phyloP scores from a whole-genome alignment of 1,139 yeast genomes.

The Geotrichum bryndzae region DNA sequence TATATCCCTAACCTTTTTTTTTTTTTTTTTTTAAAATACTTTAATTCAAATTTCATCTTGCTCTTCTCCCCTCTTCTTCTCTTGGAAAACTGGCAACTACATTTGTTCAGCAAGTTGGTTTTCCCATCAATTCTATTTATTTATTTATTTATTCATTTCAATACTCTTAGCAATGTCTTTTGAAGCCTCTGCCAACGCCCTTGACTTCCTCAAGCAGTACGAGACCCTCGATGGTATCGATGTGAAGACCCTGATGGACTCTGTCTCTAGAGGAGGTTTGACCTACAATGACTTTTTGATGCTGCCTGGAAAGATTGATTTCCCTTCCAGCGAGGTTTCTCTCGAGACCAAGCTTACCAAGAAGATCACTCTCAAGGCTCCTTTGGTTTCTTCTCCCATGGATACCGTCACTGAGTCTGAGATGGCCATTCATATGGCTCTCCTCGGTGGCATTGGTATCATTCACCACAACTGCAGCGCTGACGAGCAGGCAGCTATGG shows the following conservation, averaged over 20 bases:
- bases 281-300: constrained; percentile 95
- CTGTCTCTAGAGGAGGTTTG: constrained; percentile 85
- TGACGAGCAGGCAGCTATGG: constrained; percentile 98
- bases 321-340: constrained; percentile 70
- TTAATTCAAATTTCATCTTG: neutral
- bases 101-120: constrained; percentile 6
- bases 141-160: constrained; percentile 5
- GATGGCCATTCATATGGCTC: constrained; percentile 98
- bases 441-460: constrained; percentile 97
- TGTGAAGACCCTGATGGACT: constrained; percentile 80
- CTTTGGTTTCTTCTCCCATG: constrained; percentile 97
- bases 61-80: constrained; percentile 17
- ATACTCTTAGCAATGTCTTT: constrained; percentile 14
- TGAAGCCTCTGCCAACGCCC: constrained; percentile 57
- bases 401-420: constrained; percentile 96
- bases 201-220: constrained; percentile 61
- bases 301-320: constrained; percentile 90
- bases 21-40: neutral
- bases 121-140: constrained; percentile 12
- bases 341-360: constrained; percentile 85
- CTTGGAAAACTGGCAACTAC: constrained; percentile 14
- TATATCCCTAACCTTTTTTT: neutral
- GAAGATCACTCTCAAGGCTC: constrained; percentile 84
- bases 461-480: constrained; percentile 95
- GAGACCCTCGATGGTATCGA: constrained; percentile 77